Evolutionary conservation across 2,329 filamentous ascomycete species (phyloP).

Genomic region (Exophiala calicioides): DNA sequence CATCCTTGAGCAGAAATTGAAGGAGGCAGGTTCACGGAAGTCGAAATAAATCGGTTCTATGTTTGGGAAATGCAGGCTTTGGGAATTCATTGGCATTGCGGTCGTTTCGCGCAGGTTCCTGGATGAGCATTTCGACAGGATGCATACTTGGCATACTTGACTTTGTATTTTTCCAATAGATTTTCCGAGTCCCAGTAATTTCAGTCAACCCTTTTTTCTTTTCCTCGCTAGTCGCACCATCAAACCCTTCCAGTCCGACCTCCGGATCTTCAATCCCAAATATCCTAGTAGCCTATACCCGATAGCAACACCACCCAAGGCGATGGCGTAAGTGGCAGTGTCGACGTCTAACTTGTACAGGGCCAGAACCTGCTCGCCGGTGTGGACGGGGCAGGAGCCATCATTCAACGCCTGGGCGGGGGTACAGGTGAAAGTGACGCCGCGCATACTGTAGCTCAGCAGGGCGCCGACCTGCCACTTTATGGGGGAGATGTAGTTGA

Average conservation of each 20-base stretch:
- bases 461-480: slow-evolving; percentile 70
- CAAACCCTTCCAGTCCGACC: slow-evolving; percentile 25
- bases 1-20: slow-evolving; percentile 1
- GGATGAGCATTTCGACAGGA: no score
- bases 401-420: slow-evolving; percentile 59
- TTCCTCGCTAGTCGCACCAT: not conserved
- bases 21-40: not conserved
- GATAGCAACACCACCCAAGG: slow-evolving; percentile 63
- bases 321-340: slow-evolving; percentile 62
- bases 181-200: no score
- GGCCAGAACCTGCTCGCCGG: slow-evolving; percentile 65
- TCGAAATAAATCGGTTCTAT: not conserved
- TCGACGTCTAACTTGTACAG: slow-evolving; percentile 68
- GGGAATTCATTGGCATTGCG: no score
- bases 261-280: slow-evolving; percentile 36
- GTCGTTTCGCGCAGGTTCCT: no score
- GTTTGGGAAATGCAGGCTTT: no score
- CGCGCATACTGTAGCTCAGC: slow-evolving; percentile 64
- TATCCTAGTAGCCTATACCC: slow-evolving; percentile 62
- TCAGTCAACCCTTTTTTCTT: not conserved
- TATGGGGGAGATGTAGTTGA: slow-evolving; percentile 72
- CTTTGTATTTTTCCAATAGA: no score
- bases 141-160: no score
- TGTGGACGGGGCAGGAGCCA: slow-evolving; percentile 65
- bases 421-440: slow-evolving; percentile 65